Percentiles rank a stretch among this genome's conserved stretches.
Evolutionary conservation across 495 filamentous ascomycete species (phyloP).

Genomic region (Saxophila tyrrhenica): DNA sequence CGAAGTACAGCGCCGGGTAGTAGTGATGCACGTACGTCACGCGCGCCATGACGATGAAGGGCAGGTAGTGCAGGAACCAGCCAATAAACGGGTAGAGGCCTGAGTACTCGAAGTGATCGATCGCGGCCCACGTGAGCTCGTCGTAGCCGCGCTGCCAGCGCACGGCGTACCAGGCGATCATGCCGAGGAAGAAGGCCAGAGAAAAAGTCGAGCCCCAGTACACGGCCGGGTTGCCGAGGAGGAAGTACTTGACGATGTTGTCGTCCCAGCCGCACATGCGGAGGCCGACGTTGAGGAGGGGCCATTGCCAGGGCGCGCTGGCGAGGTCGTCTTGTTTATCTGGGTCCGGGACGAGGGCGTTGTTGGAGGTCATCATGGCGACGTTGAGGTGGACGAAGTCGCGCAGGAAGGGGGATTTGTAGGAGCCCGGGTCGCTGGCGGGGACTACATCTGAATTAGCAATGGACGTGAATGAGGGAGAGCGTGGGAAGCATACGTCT

Average conservation of each 20-base stretch:
- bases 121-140: constrained; percentile 65
- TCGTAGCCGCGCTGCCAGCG: constrained; percentile 93
- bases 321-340: constrained; percentile 98
- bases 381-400: constrained; percentile 98
- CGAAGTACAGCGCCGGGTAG: constrained; percentile 97
- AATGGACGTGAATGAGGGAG: too few relatives aligned
- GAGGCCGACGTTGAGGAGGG: constrained; percentile 83
- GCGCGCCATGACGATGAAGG: constrained; percentile 93
- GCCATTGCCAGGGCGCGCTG: constrained; percentile 98
- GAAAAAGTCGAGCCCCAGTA: constrained; percentile 88
- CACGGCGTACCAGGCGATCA: constrained; percentile 75
- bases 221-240: constrained; percentile 89
- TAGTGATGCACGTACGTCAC: constrained; percentile 99
- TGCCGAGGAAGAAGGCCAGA: constrained; percentile 56
- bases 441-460: constrained; percentile 48
- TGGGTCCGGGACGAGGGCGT: constrained; percentile 91
- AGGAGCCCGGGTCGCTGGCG: constrained; percentile 77
- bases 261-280: constrained; percentile 99
- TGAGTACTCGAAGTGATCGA: constrained; percentile 89
- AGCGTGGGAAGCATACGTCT: too few relatives aligned
- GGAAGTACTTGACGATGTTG: constrained; percentile 89
- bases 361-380: constrained; percentile 99
- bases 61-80: constrained; percentile 92
- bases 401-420: constrained; percentile 90
- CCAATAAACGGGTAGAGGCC: constrained; percentile 85